Base-by-base conservation (phyloP, 2,329 filamentous ascomycete genomes). In the Botrytis paeoniae region DNA sequence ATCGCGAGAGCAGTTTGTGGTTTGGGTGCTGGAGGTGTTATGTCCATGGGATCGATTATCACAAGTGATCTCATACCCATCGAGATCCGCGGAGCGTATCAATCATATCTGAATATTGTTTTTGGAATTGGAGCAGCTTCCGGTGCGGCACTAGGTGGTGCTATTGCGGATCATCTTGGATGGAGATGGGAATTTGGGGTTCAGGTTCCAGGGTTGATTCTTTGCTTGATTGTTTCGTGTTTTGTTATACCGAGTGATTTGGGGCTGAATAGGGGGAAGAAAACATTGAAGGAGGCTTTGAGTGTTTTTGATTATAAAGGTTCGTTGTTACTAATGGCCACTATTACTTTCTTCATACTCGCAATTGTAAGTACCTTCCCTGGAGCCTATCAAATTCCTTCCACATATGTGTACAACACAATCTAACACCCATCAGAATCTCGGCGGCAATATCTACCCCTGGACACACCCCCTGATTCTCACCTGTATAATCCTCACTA, bases 61-160 rank as follows among this genome's bases (percentile, higher is more conserved):
- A 89, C 91, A 29, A 92, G 90, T 73, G 92, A 94, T 80, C 82
- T 94, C 65, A 91, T 95, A 51, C 91, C 91, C 1, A 92, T 94
- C 75, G 88, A 92, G 65, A 80, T 81, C 39, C 77, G 75, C 85
- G 92, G 92, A 5, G 87, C 87, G 6, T 95, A 92, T 77, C 92
- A 95, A 80, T 90, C 90, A 22, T 89, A 91, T 76, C 87, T 92
- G 78, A 91, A 93, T 79, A 84, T 92, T 63, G 85, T 87, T 66
- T 92, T 87, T 76, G 91, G 91, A 3, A 74, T 85, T n/a, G 87
- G 84, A 0, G 84, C 86, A 3, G 85, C 87, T 10, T 82, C 89
- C 3, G 92, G 92, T 4, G 91, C 91, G 1, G 91, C 91, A 0
- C 84, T 92, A 10, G 92, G 92, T 22, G 92, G 92, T 1, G 85